Evolutionary conservation across 2,329 filamentous ascomycete genomes (phyloP).

Genomic region (Raffaelea deltoideospora): DNA sequence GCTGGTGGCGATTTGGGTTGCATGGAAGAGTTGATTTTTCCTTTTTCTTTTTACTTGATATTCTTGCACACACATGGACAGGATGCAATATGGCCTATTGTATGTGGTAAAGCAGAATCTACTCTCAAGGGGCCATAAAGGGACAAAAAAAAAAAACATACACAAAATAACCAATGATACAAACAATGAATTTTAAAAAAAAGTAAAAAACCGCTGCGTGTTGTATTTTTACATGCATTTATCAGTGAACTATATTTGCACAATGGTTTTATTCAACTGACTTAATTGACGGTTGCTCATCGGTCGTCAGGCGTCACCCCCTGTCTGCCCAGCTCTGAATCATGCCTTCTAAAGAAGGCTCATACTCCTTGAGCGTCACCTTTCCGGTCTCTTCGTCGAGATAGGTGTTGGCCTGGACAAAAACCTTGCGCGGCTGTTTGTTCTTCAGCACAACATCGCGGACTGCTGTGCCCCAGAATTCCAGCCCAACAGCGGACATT

Average conservation of each 20-base stretch:
- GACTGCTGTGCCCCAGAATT: slow-evolving; percentile 73
- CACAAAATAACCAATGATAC: background rate
- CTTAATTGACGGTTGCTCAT: no score
- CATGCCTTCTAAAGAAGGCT: slow-evolving; percentile 64
- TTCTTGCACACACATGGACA: slow-evolving; percentile 1
- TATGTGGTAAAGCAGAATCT: slow-evolving; percentile 1
- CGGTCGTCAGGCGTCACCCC: slow-evolving; percentile 11
- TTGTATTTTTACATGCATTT: background rate
- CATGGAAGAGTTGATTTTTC: slow-evolving; percentile 4
- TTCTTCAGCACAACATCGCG: slow-evolving; percentile 60
- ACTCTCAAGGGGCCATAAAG: slow-evolving; percentile 1
- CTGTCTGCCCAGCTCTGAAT: slow-evolving; percentile 68
- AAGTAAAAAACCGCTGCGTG: background rate
- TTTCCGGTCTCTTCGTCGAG: slow-evolving; percentile 52
- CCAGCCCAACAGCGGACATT: slow-evolving; percentile 66
- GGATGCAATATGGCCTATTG: background rate
- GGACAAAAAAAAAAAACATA: slow-evolving; percentile 2
- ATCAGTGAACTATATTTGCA: no score
- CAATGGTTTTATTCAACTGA: no score
- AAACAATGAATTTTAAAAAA: slow-evolving; percentile 3
- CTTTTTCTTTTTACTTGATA: slow-evolving; percentile 2
- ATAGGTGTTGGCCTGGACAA: slow-evolving; percentile 84
- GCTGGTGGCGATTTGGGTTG: slow-evolving; percentile 1
- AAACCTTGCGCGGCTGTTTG: slow-evolving; percentile 77
- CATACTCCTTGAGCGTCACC: slow-evolving; percentile 73